Percentiles rank a stretch among this genome's conserved stretches.
These are phyloP conservation scores for Debaryomyces tyrocola DNA, from an alignment of 805 yeast genomes.

Conservation along the genomic window DNA sequence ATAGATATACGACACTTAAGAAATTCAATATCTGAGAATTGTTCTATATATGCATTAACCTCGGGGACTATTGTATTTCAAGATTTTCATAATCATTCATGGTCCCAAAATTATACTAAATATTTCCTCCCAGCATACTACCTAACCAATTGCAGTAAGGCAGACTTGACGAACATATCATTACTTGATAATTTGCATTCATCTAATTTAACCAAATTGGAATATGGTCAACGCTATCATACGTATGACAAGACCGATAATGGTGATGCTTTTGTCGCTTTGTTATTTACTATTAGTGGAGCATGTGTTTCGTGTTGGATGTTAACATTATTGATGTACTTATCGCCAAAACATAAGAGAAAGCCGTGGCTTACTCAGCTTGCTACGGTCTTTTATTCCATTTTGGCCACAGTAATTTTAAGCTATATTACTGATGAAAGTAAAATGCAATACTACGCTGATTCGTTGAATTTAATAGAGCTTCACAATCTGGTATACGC, in stretches of 20 bases:
- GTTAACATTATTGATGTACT: conserved; percentile 54
- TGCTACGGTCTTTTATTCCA: conserved; percentile 58
- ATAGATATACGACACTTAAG: no score
- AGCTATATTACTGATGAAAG: conserved; percentile 47
- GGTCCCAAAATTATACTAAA: conserved; percentile 10
- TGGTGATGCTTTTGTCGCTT: conserved; percentile 44
- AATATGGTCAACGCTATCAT: not conserved
- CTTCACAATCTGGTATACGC: conserved; percentile 39
- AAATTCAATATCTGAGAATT: conserved; percentile 16
- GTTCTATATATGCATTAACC: conserved; percentile 39
- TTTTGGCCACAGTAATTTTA: conserved; percentile 53
- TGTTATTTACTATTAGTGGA: conserved; percentile 54
- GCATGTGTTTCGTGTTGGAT: conserved; percentile 70
- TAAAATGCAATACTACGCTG: conserved; percentile 47
- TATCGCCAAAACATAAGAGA: conserved; percentile 49
- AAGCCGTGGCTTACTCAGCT: conserved; percentile 59
- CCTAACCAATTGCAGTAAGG: conserved; percentile 46
- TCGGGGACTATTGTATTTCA: conserved; percentile 28
- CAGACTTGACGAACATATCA: conserved; percentile 2
- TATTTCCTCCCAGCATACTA: conserved; percentile 42
- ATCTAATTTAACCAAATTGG: not conserved
- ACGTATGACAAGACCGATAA: conserved; percentile 13
- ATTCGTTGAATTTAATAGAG: conserved; percentile 52
- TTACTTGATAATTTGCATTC: conserved; percentile 17
- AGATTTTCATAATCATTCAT: conserved; percentile 15